A percentile compares a stretch with the other conserved stretches of the same genome.
Conservation (phyloP, 257 asterid species). For the Petrea volubilis region DNA sequence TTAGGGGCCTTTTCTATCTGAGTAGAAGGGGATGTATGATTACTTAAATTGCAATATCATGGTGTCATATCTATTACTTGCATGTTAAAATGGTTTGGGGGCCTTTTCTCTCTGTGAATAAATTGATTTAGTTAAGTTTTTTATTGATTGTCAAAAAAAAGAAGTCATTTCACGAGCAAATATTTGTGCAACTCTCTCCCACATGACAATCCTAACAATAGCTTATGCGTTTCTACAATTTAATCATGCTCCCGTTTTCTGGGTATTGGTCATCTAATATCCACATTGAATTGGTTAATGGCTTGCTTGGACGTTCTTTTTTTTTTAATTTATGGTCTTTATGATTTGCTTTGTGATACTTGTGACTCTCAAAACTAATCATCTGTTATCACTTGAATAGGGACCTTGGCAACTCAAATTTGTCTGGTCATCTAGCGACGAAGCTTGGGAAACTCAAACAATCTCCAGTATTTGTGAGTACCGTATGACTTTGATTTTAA, state of each 20-base stretch:
- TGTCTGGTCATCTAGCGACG: constrained; percentile 64
- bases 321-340: neutral
- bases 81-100: too few species aligned
- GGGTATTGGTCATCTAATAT: too few species aligned
- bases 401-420: constrained; percentile 73
- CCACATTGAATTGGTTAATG: neutral
- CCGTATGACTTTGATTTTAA: neutral
- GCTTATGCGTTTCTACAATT: too few species aligned
- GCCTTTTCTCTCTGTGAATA: too few species aligned
- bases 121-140: too few species aligned
- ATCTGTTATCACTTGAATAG: constrained; percentile 33
- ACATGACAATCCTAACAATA: too few species aligned
- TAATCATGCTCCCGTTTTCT: too few species aligned
- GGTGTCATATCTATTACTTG: neutral
- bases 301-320: neutral
- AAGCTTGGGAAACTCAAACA: constrained; percentile 67
- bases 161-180: too few species aligned
- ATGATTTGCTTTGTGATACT: constrained; percentile 12
- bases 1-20: neutral
- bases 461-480: constrained; percentile 54
- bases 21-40: neutral
- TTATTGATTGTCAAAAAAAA: too few species aligned
- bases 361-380: constrained; percentile 19
- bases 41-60: neutral
- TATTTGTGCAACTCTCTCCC: too few species aligned